Evolutionary conservation across 1,284 basidiomycete genomes (phyloP).

Genomic region (Tilletiopsis washingtonensis): DNA sequence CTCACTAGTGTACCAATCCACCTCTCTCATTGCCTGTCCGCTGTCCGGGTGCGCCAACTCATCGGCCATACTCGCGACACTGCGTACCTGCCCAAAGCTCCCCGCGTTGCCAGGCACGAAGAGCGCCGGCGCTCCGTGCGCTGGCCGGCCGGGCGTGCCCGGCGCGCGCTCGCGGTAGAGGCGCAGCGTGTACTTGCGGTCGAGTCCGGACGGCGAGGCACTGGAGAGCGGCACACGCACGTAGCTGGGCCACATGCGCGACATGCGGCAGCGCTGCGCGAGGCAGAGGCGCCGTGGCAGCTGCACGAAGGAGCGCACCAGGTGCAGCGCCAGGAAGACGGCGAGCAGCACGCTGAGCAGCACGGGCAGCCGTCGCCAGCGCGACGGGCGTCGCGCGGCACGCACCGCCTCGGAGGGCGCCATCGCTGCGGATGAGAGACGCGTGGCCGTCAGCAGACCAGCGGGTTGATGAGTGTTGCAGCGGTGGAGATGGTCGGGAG

Average conservation of each 20-base stretch:
- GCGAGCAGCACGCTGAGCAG: slow-evolving; percentile 56
- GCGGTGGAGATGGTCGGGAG: too few relatives aligned
- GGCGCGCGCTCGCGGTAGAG: slow-evolving; percentile 72
- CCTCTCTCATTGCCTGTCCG: neutral
- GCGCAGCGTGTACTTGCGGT: slow-evolving; percentile 70
- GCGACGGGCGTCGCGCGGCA: too few relatives aligned
- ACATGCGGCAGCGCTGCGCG: slow-evolving; percentile 73
- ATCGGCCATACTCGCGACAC: slow-evolving; percentile 86
- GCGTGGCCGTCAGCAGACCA: too few relatives aligned
- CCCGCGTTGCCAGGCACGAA: slow-evolving; percentile 98
- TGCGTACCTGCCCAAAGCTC: slow-evolving; percentile 85
- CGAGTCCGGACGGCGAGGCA: slow-evolving; percentile 64
- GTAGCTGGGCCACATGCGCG: slow-evolving; percentile 91
- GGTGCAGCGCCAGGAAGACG: slow-evolving; percentile 61
- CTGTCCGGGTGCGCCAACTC: slow-evolving; percentile 56
- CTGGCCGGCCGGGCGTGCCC: slow-evolving; percentile 14
- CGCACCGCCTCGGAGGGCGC: too few relatives aligned
- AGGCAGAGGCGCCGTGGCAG: slow-evolving; percentile 23
- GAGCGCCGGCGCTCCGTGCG: too few relatives aligned
- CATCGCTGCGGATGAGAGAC: too few relatives aligned
- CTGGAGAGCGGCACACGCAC: slow-evolving; percentile 51
- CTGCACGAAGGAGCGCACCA: slow-evolving; percentile 13
- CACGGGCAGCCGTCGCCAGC: slow-evolving; percentile 17
- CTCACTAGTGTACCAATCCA: slow-evolving; percentile 32
- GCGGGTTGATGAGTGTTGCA: too few relatives aligned